phyloP scores from a whole-genome alignment of 768 basidiomycete species.

The Boletus rubescentipes region DNA sequence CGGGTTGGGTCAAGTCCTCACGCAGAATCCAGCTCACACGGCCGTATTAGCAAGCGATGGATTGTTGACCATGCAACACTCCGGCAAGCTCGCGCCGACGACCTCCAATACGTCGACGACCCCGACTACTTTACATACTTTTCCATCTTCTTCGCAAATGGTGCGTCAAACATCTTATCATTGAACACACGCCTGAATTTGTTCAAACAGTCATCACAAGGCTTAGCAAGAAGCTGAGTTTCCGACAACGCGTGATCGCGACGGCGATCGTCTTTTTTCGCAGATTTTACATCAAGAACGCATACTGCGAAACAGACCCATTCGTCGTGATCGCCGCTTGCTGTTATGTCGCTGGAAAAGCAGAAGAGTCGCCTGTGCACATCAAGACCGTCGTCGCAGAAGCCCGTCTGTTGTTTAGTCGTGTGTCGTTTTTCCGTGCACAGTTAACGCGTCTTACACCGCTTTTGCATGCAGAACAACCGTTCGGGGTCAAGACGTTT shows the following conservation, averaged over 20 bases:
- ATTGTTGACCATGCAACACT: slow-evolving; percentile 80
- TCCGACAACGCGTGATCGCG: slow-evolving; percentile 90
- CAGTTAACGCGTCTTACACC: not conserved
- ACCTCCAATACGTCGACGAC: slow-evolving; percentile 75
- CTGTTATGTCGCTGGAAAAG: slow-evolving; percentile 94
- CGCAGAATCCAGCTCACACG: slow-evolving; percentile 14
- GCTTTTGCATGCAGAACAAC: slow-evolving; percentile 43
- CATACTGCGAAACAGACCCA: slow-evolving; percentile 94
- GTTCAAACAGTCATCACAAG: slow-evolving; percentile 68
- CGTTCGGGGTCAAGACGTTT: slow-evolving; percentile 76
- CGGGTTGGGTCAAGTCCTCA: slow-evolving; percentile 14
- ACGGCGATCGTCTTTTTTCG: slow-evolving; percentile 95
- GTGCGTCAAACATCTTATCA: slow-evolving; percentile 38
- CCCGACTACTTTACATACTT: slow-evolving; percentile 79
- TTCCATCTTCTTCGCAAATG: slow-evolving; percentile 84
- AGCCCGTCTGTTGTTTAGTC: slow-evolving; percentile 71
- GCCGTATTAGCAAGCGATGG: slow-evolving; percentile 77
- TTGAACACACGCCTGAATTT: not conserved
- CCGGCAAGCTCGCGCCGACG: slow-evolving; percentile 69
- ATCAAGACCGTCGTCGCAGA: slow-evolving; percentile 91
- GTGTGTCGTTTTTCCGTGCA: slow-evolving; percentile 40
- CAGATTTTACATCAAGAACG: slow-evolving; percentile 95
- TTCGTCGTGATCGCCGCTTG: slow-evolving; percentile 92
- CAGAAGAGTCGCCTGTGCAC: slow-evolving; percentile 93
- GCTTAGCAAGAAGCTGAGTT: slow-evolving; percentile 76